These are phyloP conservation scores for Penicillium parvum DNA, from an alignment of 495 filamentous ascomycete species.

Conservation along the genomic window DNA sequence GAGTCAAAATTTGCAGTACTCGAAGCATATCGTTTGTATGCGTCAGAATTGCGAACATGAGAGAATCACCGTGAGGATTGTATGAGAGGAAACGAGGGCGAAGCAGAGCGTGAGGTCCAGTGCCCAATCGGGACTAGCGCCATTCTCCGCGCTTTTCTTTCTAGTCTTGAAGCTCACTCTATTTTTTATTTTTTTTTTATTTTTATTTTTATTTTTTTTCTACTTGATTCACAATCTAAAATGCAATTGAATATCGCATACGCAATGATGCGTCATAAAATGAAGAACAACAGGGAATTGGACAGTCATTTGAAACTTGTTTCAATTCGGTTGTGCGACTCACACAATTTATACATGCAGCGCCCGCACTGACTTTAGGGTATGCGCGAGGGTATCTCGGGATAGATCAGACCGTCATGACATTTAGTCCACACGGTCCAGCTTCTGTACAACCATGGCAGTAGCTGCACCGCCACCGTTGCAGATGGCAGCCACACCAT, in stretches of 20 bases:
- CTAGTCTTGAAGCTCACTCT: neutral
- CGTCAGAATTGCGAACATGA: no score
- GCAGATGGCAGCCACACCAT: conserved; percentile 92
- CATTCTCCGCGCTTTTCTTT: conserved; percentile 5
- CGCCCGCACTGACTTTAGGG: neutral
- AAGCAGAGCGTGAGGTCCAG: neutral
- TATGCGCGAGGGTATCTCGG: conserved; percentile 20
- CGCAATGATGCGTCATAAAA: no score
- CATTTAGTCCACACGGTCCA: conserved; percentile 56
- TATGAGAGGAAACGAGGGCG: neutral
- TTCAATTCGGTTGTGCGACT: conserved; percentile 1
- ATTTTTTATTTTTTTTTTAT: neutral
- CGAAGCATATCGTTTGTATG: no score
- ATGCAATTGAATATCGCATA: no score
- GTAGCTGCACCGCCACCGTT: conserved; percentile 93
- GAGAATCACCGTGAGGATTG: no score
- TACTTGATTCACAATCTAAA: neutral
- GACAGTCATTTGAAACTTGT: no score
- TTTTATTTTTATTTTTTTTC: neutral
- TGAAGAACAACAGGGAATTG: neutral
- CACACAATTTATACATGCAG: conserved; percentile 4
- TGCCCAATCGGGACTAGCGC: conserved; percentile 19
- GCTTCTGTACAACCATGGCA: conserved; percentile 85
- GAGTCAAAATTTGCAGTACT: no score
- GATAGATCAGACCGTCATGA: neutral